These are phyloP conservation scores for Mucor lusitanicus DNA, from an alignment of 371 early-diverging fungal species.

Conservation along the genomic window DNA sequence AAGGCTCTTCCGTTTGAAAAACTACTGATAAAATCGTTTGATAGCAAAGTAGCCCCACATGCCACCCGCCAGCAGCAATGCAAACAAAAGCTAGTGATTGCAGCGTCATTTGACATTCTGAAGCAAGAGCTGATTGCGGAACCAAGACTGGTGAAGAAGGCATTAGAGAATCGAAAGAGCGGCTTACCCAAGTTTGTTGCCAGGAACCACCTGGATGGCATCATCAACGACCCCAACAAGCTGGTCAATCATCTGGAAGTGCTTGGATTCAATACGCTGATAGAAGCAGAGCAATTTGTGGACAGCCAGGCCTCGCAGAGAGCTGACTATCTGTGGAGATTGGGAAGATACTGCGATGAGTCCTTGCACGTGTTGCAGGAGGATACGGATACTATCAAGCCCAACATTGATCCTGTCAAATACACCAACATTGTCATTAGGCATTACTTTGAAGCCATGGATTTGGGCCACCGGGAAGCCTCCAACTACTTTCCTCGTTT, in stretches of 20 bases:
- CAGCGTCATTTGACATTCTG: slow-evolving; percentile 1
- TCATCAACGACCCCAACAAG: background rate
- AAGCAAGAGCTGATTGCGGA: slow-evolving; percentile 9
- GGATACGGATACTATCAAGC: slow-evolving; percentile 3
- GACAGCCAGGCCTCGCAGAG: background rate
- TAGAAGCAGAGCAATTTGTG: slow-evolving; percentile 11
- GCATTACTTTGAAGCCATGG: slow-evolving; percentile 54
- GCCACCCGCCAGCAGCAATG: background rate
- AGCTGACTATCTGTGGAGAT: slow-evolving; percentile 32
- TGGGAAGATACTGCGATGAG: slow-evolving; percentile 45
- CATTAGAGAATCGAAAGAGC: background rate
- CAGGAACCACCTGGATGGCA: background rate
- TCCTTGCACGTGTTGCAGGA: slow-evolving; percentile 21
- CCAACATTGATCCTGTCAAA: slow-evolving; percentile 19
- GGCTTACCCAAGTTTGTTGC: background rate
- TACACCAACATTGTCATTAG: slow-evolving; percentile 53
- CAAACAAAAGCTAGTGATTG: background rate
- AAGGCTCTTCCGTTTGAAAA: background rate
- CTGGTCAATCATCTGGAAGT: slow-evolving; percentile 21
- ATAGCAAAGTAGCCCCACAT: background rate
- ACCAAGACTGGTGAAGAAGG: background rate
- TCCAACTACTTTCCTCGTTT: slow-evolving; percentile 69
- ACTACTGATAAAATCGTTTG: background rate
- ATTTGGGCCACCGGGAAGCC: slow-evolving; percentile 40
- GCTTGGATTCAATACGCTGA: slow-evolving; percentile 11